These are phyloP conservation scores for Arabis alpina DNA, from an alignment of 345 rosid genomes.

Conservation along the genomic window DNA sequence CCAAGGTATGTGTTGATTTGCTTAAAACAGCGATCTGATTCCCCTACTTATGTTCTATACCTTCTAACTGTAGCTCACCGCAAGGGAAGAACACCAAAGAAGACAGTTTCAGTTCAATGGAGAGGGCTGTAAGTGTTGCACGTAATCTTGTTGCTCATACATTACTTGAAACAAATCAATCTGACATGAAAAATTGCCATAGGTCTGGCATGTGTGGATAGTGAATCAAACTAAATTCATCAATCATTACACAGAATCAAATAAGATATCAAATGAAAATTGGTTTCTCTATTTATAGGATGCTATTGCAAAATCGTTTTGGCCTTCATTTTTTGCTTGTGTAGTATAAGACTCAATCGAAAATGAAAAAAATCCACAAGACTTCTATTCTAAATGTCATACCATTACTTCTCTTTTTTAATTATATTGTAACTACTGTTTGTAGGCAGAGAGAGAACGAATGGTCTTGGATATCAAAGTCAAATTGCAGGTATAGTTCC, in stretches of 20 bases:
- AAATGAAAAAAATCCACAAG: slow-evolving; percentile 20
- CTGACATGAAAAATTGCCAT: slow-evolving; percentile 15
- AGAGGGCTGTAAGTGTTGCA: slow-evolving; percentile 89
- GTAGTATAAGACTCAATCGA: slow-evolving; percentile 1
- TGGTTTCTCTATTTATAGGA: slow-evolving; percentile 27
- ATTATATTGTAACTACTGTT: slow-evolving; percentile 21
- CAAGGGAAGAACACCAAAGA: slow-evolving; percentile 60
- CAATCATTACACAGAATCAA: slow-evolving; percentile 7
- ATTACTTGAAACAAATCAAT: slow-evolving; percentile 28
- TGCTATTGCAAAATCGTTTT: slow-evolving; percentile 16
- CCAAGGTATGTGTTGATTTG: slow-evolving; percentile 61
- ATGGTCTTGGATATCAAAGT: slow-evolving; percentile 99
- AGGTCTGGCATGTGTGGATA: slow-evolving; percentile 22
- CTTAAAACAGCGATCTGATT: slow-evolving; percentile 27
- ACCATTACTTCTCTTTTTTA: slow-evolving; percentile 28
- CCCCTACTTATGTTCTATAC: slow-evolving; percentile 26
- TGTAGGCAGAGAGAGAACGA: slow-evolving; percentile 92
- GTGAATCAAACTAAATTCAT: slow-evolving; percentile 24
- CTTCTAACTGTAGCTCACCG: slow-evolving; percentile 67
- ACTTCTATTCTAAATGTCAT: slow-evolving; percentile 16
- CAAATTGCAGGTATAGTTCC: slow-evolving; percentile 78
- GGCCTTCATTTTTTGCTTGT: slow-evolving; percentile 4
- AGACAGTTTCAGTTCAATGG: slow-evolving; percentile 79
- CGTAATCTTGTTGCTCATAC: slow-evolving; percentile 32
- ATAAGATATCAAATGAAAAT: slow-evolving; percentile 15